Evolutionary conservation across 106 monocot species (phyloP), one percentile per base, ranked within the genome.

Genomic region (Dendrobium catenatum): DNA sequence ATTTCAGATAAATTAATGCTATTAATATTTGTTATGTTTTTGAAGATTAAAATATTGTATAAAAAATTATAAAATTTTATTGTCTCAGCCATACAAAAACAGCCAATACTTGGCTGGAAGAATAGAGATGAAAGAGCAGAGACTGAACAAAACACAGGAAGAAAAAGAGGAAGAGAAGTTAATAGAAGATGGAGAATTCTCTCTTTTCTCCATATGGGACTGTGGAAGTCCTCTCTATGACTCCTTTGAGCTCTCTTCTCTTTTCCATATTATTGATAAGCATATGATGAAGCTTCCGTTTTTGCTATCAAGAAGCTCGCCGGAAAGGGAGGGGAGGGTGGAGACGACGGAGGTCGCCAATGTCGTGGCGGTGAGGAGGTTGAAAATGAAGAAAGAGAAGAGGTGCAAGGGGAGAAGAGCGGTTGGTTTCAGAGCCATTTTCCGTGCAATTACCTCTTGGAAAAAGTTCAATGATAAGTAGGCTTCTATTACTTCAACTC

Each of bases 151-250:
- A 55, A 80, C 75, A 37, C 20, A 77, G 37, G 22, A 33, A 55
- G n/a, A 77, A 26, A 43, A 0, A 72, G 51, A 43, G 46, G 58
- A 55, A n/a, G 78, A 31, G 24, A 68, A 46, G 48, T 55, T 6
- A 37, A 17, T 11, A 18, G 78, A 74, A 24, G 44, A 49, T 24
- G 7, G 16, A 58, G 58, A 58, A 58, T 58, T n/a, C 67, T 9
- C 68, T 67, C 5, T n/a, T 70, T 9, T 33, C 68, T 47, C 59
- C 6, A 46, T 88, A 42, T 93, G 93, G 93, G 93, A 93, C 61
- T 88, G 87, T 80, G 93, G 90, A 9, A 93, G 93, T 64, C 88
- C 88, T 75, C 79, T 93, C 42, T 87, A 93, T 29, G 93, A 93
- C 80, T 90, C 93, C 20, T 90, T 82, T 51, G 88, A 93, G 88